Conservation (phyloP, 371 early-diverging fungal species). For the Apophysomyces elegans region DNA sequence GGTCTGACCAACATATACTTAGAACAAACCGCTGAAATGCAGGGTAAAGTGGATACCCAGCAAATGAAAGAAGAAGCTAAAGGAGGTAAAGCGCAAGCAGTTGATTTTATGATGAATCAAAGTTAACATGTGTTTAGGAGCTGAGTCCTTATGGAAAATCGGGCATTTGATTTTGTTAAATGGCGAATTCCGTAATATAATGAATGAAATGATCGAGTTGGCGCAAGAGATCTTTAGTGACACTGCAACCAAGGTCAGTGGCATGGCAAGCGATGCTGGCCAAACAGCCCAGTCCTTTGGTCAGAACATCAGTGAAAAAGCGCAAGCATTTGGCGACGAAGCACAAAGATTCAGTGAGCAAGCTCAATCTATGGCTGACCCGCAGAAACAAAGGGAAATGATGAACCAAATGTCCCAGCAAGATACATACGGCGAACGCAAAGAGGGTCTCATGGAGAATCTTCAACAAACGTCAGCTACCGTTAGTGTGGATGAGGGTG, state of each 20-base stretch:
- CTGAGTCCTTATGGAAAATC: conserved; percentile 43
- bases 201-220: conserved; percentile 52
- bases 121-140: conserved; percentile 21
- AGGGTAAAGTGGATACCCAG: not conserved
- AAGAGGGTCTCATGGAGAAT: conserved; percentile 16
- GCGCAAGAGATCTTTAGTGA: conserved; percentile 57
- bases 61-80: conserved; percentile 31
- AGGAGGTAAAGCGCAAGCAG: conserved; percentile 22
- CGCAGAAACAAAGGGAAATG: conserved; percentile 18
- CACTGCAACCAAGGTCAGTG: conserved; percentile 33
- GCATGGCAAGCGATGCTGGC: conserved; percentile 30
- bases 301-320: conserved; percentile 28
- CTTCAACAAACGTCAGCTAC: not conserved
- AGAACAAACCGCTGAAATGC: conserved; percentile 7
- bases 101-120: not conserved
- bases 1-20: not conserved
- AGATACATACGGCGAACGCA: conserved; percentile 5
- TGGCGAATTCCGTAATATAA: conserved; percentile 53
- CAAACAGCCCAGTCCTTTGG: conserved; percentile 32
- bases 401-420: conserved; percentile 7
- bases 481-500: not conserved
- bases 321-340: conserved; percentile 20
- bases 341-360: conserved; percentile 11
- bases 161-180: conserved; percentile 55
- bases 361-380: conserved; percentile 21